Evolutionary conservation across 352 stramenopile genomes (phyloP).

Genomic region (Pilasporangium apinafurcum): DNA sequence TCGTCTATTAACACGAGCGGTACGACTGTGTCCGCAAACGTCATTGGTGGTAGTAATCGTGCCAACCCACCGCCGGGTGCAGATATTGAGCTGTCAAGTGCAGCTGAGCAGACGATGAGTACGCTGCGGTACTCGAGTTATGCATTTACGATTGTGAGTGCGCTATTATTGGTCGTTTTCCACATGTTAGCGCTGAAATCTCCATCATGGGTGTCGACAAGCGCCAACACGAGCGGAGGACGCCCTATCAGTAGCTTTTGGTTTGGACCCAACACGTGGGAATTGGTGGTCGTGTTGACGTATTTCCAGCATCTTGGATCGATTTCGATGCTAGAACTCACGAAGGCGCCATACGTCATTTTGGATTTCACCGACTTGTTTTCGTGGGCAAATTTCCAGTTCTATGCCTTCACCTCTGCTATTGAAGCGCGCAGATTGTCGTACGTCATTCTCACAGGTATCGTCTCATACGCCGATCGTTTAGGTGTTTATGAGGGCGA

Average conservation of each 20-base stretch:
- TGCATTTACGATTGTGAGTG: constrained; percentile 37
- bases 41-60: constrained; percentile 46
- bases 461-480: constrained; percentile 62
- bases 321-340: constrained; percentile 66
- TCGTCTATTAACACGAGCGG: constrained; percentile 2
- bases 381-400: constrained; percentile 57
- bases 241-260: constrained; percentile 15
- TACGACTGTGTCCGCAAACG: constrained; percentile 13
- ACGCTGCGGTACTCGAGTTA: constrained; percentile 40
- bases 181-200: constrained; percentile 43
- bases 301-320: constrained; percentile 71
- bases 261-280: constrained; percentile 62
- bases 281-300: constrained; percentile 46
- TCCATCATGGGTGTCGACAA: constrained; percentile 27
- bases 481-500: constrained; percentile 52
- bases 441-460: constrained; percentile 53
- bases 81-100: constrained; percentile 41
- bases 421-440: constrained; percentile 28
- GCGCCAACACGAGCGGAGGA: constrained; percentile 4
- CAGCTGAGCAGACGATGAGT: constrained; percentile 36
- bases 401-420: constrained; percentile 28
- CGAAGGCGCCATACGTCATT: constrained; percentile 68
- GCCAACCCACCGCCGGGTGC: constrained; percentile 41
- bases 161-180: constrained; percentile 45
- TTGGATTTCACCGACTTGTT: constrained; percentile 75